These are phyloP conservation scores for Apiospora kogelbergensis DNA, from an alignment of 2,329 filamentous ascomycete species.

Conservation along the genomic window DNA sequence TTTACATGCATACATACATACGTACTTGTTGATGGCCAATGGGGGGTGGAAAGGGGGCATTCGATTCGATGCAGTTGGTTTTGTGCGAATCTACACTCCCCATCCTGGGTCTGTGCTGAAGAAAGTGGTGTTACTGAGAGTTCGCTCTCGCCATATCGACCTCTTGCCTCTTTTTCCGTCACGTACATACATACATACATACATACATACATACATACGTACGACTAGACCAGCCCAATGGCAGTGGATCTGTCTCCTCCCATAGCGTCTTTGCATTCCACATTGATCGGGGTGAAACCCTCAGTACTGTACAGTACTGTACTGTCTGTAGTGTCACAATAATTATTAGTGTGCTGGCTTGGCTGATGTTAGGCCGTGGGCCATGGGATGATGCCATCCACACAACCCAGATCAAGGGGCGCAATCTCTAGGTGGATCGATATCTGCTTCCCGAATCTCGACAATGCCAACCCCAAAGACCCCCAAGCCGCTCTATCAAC, in stretches of 20 bases:
- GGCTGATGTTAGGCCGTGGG: not conserved
- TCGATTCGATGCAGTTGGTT: not conserved
- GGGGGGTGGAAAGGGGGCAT: not conserved
- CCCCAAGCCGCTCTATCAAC: not conserved
- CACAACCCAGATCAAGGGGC: not conserved
- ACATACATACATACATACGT: too few species aligned
- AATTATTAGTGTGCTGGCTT: not conserved
- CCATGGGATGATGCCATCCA: slow-evolving; percentile 3
- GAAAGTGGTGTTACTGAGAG: not conserved
- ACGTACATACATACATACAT: too few species aligned
- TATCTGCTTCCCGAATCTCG: not conserved
- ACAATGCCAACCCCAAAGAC: not conserved
- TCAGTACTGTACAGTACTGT: too few species aligned
- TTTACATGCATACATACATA: not conserved
- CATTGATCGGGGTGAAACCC: not conserved
- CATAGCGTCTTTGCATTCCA: not conserved
- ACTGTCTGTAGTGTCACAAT: not conserved
- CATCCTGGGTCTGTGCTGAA: not conserved
- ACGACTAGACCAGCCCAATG: not conserved
- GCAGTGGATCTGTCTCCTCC: not conserved
- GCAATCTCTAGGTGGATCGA: not conserved
- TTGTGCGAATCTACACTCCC: not conserved
- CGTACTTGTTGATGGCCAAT: not conserved
- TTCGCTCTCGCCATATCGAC: not conserved
- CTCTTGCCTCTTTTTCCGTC: not conserved